Evolutionary conservation across 495 filamentous ascomycete genomes (phyloP).

Genomic region (Hyaloscypha bicolor): DNA sequence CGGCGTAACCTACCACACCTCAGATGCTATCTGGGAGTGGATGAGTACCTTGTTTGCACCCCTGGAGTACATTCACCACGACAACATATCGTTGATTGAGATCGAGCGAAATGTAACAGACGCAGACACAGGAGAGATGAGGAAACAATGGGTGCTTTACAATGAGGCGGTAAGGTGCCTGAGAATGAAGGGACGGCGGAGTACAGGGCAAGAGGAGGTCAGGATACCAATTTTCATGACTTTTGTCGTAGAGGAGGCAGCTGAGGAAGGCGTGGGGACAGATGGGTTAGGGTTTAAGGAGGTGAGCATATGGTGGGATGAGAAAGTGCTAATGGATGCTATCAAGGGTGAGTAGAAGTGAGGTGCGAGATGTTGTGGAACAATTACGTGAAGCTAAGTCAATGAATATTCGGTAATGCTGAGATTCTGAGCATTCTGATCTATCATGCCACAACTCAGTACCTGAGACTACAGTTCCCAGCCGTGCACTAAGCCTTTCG

Average conservation of each 20-base stretch:
- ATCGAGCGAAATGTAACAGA: conserved; percentile 1
- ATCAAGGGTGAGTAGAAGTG: conserved; percentile 1
- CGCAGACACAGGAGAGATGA: neutral
- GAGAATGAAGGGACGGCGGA: neutral
- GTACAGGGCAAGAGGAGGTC: conserved; percentile 1
- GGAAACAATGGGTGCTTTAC: conserved; percentile 3
- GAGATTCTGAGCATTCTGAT: neutral
- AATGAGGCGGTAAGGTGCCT: neutral
- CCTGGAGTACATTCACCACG: conserved; percentile 1
- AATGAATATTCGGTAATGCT: neutral
- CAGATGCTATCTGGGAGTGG: conserved; percentile 3
- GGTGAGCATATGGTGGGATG: conserved; percentile 6
- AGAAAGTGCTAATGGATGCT: conserved; percentile 4
- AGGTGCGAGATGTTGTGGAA: conserved; percentile 1
- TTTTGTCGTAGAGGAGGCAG: conserved; percentile 3
- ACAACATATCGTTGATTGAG: conserved; percentile 1
- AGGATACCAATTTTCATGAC: conserved; percentile 5
- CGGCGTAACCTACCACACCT: conserved; percentile 1
- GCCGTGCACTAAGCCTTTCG: too few relatives aligned
- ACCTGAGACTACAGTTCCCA: too few relatives aligned
- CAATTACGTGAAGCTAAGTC: conserved; percentile 1
- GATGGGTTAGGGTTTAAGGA: conserved; percentile 4
- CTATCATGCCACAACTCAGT: neutral
- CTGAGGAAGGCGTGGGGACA: conserved; percentile 2
- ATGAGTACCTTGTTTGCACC: conserved; percentile 7